phyloP scores from a whole-genome alignment of 2,329 filamentous ascomycete species.

The Penicillium sp. region DNA sequence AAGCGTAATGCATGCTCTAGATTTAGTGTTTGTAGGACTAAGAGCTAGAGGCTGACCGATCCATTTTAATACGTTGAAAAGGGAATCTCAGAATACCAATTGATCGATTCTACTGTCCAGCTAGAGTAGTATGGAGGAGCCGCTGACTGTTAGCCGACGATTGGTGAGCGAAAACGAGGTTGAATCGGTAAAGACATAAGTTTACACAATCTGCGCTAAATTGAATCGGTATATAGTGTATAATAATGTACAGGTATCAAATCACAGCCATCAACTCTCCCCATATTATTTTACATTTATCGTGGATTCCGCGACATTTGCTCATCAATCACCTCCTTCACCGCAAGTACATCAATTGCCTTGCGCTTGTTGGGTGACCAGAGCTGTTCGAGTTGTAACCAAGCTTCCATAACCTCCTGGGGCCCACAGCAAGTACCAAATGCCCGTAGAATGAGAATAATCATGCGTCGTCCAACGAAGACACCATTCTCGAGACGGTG shows the following conservation, averaged over 20 bases:
- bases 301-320: constrained; percentile 27
- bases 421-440: constrained; percentile 40
- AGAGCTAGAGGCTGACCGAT: too few species aligned
- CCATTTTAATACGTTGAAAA: too few species aligned
- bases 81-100: too few species aligned
- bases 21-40: too few species aligned
- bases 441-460: constrained; percentile 40
- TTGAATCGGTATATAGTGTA: constrained; percentile 20
- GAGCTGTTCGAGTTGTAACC: constrained; percentile 40
- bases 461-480: constrained; percentile 43
- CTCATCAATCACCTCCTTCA: constrained; percentile 39
- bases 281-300: constrained; percentile 12
- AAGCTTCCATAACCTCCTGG: constrained; percentile 38
- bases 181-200: not conserved
- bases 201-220: constrained; percentile 7
- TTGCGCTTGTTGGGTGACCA: constrained; percentile 41
- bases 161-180: too few species aligned
- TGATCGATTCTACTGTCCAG: too few species aligned
- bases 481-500: constrained; percentile 40
- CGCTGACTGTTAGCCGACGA: too few species aligned
- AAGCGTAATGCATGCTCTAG: too few species aligned
- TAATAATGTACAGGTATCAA: constrained; percentile 31
- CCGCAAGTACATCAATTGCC: constrained; percentile 34
- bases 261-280: not conserved
- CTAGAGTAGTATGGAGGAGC: too few species aligned